These are phyloP conservation scores for Cystobasidium slooffiae DNA, from an alignment of 1,284 basidiomycete species.

Conservation along the genomic window DNA sequence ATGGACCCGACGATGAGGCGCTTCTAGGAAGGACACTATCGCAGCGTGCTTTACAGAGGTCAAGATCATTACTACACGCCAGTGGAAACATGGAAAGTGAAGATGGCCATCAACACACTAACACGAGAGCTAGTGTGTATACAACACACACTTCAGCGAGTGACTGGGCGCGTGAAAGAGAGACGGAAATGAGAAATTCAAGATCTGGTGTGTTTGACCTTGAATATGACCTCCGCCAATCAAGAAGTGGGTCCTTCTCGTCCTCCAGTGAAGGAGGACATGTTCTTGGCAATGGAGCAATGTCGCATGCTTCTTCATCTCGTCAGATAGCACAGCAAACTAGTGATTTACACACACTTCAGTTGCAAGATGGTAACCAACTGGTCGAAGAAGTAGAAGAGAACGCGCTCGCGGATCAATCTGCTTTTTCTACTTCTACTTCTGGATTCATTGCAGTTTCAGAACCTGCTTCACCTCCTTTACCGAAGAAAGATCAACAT, in stretches of 20 bases:
- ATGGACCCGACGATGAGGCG: background rate
- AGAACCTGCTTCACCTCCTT: slow-evolving; percentile 3
- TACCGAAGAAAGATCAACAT: background rate
- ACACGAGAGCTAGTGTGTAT: slow-evolving; percentile 8
- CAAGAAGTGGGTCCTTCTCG: background rate
- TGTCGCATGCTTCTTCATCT: background rate
- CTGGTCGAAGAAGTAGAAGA: background rate
- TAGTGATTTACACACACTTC: background rate
- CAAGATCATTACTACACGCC: background rate
- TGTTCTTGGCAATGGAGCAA: background rate
- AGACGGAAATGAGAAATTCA: slow-evolving; percentile 22
- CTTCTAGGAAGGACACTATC: background rate
- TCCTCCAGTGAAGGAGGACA: background rate
- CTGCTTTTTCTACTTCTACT: slow-evolving; percentile 9
- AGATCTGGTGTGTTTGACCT: slow-evolving; percentile 35
- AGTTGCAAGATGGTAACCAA: background rate
- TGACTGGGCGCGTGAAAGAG: slow-evolving; percentile 31
- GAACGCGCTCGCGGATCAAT: background rate
- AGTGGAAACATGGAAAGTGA: background rate
- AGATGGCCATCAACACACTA: background rate
- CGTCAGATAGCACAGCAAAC: background rate
- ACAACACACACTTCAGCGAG: slow-evolving; percentile 27
- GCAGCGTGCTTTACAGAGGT: background rate
- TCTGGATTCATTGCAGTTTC: slow-evolving; percentile 10
- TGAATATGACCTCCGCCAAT: slow-evolving; percentile 22